Evolutionary conservation across 2,329 filamentous ascomycete genomes (phyloP).

Genomic region (Fusarium neocosmosporiellum): DNA sequence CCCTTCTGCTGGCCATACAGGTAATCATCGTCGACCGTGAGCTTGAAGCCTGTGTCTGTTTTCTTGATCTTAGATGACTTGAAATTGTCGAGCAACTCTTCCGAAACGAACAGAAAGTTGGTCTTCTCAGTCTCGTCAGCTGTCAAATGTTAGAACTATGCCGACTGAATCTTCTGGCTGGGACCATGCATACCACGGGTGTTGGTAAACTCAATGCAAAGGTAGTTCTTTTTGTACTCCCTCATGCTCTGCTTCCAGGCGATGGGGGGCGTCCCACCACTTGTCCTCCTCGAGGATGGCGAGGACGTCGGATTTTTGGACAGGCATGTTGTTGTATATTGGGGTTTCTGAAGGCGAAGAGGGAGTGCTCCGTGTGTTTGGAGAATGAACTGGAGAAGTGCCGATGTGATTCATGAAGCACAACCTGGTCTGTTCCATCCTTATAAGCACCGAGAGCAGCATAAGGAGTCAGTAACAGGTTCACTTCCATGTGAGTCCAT

Average conservation of each 20-base stretch:
- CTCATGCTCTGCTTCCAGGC: not conserved
- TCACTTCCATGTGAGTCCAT: not conserved
- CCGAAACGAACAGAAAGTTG: not conserved
- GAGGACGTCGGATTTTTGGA: not conserved
- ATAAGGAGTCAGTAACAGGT: not conserved
- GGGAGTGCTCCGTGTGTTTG: not conserved
- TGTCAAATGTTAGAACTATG: not conserved
- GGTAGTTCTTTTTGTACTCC: not conserved
- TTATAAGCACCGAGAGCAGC: not conserved
- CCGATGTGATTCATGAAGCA: not conserved
- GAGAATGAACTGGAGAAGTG: not conserved
- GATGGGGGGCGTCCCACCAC: not conserved
- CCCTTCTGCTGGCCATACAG: not conserved
- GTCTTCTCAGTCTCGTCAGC: not conserved
- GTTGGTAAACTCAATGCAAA: not conserved
- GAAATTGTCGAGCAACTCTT: not conserved
- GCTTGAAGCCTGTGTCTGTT: not conserved
- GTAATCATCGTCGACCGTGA: not conserved
- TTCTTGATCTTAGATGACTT: not conserved
- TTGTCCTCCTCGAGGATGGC: not conserved
- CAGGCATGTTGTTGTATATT: not conserved
- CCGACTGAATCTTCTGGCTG: not conserved
- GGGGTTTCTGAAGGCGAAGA: not conserved
- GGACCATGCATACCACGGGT: not conserved
- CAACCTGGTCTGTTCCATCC: not conserved